Evolutionary conservation across 2,329 filamentous ascomycete genomes (phyloP), one percentile per base, ranked within the genome.

Genomic region (Fusarium tupiense): DNA sequence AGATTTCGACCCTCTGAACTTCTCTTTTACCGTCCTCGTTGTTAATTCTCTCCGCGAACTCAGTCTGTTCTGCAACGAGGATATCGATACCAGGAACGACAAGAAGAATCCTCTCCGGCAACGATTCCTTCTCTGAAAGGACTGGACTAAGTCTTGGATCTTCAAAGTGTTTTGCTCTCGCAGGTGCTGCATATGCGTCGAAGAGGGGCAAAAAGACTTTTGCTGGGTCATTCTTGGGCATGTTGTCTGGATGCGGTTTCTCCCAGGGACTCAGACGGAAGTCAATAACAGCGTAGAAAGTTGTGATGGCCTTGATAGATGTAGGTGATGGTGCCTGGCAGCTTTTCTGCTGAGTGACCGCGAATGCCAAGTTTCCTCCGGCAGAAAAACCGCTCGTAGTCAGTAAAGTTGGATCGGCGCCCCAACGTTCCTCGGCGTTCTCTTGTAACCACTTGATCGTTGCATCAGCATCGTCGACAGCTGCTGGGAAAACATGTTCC

Each of bases 401-500:
- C 64, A 88, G 76, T 9, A 84, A 67, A 4, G 78, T 75, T 6
- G 82, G 76, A 74, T 86, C 83, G 5, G 83, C 82, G 19, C 80
- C 80, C 71, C 81, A 83, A 35, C 80, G 68, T 2, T 64, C 57
- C 57, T 79, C 80, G 2, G 84, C 83, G 53, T 87, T 81, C 10
- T 80, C 72, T 8, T 82, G 70, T 4, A 88, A 73, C 75, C 80
- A 87, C 49, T 76, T 72, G 19, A 88, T 75, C 1, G 83, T 80
- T 46, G 84, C 84, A 60, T 86, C 84, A 5, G 85, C 81, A 73
- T 90, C 87, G 61, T 88, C 80, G 4, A 88, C 79, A 8, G 84
- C 84, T 3, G 78, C 80, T 0, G 88, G 87, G 64, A 88, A 89
- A 31, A 81, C 80, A 71, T 88, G 80, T 65, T 88, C 87, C 0